Base-by-base conservation (phyloP, 306 rosid species). In the Vigna reflexopilosa region DNA sequence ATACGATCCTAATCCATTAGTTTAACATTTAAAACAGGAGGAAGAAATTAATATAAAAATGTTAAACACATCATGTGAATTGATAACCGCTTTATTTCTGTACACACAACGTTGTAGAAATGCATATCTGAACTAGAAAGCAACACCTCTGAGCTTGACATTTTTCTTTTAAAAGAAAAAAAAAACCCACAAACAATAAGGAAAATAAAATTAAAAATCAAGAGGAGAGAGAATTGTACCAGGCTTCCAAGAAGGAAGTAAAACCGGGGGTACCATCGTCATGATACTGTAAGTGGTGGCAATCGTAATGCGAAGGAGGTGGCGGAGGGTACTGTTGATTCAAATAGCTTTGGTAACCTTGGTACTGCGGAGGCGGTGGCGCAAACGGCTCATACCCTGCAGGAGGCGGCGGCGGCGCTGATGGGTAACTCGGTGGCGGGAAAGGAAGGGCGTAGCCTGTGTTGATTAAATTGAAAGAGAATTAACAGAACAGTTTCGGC, bases 261-360 rank as follows among this genome's bases (percentile, higher is more conserved):
- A 80, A 86, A 44, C 88, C 92, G 54, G 83, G 15, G 24, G 32
- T 80, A 1, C 83, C 85, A 45, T 82, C 28, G 70, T 76, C 80
- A 44, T 88, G 82, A 65, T 88, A 94, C 34, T 85, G 87, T n/a
- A 57, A 79, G 54, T 92, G 89, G 54, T 82, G 72, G 69, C 78
- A 86, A 22, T 81, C 87, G 70, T 79, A 82, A 9, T 78, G 76
- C 7, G 85, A 86, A 4, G 83, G 92, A 9, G 86, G 87, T 2
- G 80, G 90, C 1, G 85, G 77, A 17, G 87, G 88, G 72, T 87
- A 89, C 1, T 90, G 92, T 10, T 82, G 85, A 9, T 74, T 85
- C 82, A 91, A 93, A 84, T 93, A 93, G 6, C 88, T 93, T 51
- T 93, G 98, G 69, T 93, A 93, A 7, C 91, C 91, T 32, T 90